Evolutionary conservation across 192 early-diverging fungal genomes (phyloP), one percentile per base, ranked within the genome.

Genomic region (Rhizophagus clarus): DNA sequence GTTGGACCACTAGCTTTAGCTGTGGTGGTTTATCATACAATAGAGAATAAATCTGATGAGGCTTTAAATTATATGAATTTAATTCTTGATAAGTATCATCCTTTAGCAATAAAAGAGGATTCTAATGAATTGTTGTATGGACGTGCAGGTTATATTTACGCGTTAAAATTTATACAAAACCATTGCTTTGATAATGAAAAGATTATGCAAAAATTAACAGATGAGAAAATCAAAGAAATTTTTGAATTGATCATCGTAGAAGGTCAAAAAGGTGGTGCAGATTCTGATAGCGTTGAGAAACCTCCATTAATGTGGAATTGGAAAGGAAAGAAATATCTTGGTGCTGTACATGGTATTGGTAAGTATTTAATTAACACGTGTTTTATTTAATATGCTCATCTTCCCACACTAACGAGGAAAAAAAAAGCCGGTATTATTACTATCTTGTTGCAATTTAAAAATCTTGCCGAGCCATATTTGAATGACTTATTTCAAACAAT

Each of bases 121-220:
- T 34, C 66, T 31, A 31, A 28, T 26, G 66, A 68, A 68, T 34
- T 68, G 66, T 20, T 68, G 11, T 68, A 68, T 28, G 66, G 66
- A 31, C n/a, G 66, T 20, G 66, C 24, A 7, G 66, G 66, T 28
- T 68, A 31, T 28, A 15, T 68, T 28, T 68, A 68, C 26, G 66
- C 66, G 26, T 56, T 56, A 56, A 56, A 56, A 7, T 56, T 56
- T 20, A 56, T 56, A 56, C 28, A 68, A 68, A 56, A 22, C 5
- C 17, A 56, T 56, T 56, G 51, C 17, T 56, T 56, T 22, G 51
- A 56, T 56, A 56, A 56, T 22, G 17, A 6, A 56, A 5, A 28
- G 14, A 28, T 68, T 1, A 31, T 68, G 26, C 32, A 28, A 34
- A 68, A 24, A 31, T 34, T 68, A 31, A 31, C 66, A 34, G 66